phyloP scores from a whole-genome alignment of 805 yeast genomes.

The Kazachstania bromeliacearum region DNA sequence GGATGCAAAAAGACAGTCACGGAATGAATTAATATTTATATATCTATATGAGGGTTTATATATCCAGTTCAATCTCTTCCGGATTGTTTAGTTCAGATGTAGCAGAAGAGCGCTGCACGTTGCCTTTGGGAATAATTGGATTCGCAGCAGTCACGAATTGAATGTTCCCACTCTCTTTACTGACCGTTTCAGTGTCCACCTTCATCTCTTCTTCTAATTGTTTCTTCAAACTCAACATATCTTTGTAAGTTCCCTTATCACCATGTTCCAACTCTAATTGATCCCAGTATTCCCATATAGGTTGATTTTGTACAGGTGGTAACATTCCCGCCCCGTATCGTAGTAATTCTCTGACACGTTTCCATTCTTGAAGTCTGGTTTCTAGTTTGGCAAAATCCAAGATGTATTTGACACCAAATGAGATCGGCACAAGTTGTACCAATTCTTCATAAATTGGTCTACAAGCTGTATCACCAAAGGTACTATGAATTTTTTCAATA shows the following conservation, averaged over 20 bases:
- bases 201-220: conserved; percentile 24
- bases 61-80: conserved; percentile 7
- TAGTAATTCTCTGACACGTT: conserved; percentile 55
- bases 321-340: conserved; percentile 42
- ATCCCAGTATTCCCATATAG: conserved; percentile 64
- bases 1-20: not conserved
- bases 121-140: not conserved
- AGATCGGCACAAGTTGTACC: conserved; percentile 37
- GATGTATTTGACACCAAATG: conserved; percentile 35
- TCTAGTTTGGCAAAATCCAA: conserved; percentile 53
- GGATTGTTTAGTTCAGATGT: conserved; percentile 5
- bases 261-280: conserved; percentile 67
- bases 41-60: conserved; percentile 1
- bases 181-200: conserved; percentile 21
- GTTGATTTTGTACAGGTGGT: conserved; percentile 26
- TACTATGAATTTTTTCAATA: conserved; percentile 33
- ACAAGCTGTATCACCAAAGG: conserved; percentile 35
- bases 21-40: not conserved
- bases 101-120: too few relatives aligned
- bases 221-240: conserved; percentile 58
- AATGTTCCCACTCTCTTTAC: conserved; percentile 22
- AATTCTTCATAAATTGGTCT: conserved; percentile 47
- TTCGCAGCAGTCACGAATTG: conserved; percentile 40
- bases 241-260: conserved; percentile 58
- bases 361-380: conserved; percentile 38